A percentile compares a stretch with the other conserved stretches of the same genome.
Conservation (phyloP, 179 eudicot genomes). For the Monotropa hypopitys region DNA sequence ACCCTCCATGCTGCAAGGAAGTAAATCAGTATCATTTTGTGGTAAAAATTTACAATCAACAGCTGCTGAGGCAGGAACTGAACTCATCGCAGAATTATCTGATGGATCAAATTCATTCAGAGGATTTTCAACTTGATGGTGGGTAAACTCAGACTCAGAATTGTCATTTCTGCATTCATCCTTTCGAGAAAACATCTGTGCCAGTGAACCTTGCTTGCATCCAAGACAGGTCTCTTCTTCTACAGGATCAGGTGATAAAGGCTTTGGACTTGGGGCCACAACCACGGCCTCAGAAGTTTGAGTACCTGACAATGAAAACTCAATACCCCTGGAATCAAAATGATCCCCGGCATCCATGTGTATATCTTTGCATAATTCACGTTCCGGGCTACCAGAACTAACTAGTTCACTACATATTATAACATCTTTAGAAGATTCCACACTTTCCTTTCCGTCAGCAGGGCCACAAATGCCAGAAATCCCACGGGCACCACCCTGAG, state of each 20-base stretch:
- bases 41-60: constrained; percentile 17
- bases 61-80: constrained; percentile 14
- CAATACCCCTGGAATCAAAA: constrained; percentile 11
- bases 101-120: constrained; percentile 11
- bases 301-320: constrained; percentile 6
- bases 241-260: constrained; percentile 2
- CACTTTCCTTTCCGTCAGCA: constrained; percentile 13
- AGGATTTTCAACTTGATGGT: constrained; percentile 1
- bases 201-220: constrained; percentile 8
- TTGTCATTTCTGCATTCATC: constrained; percentile 13
- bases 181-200: not conserved
- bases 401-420: constrained; percentile 12
- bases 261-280: constrained; percentile 18
- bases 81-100: constrained; percentile 10
- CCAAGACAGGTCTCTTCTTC: constrained; percentile 6
- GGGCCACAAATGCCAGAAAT: constrained; percentile 14
- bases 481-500: constrained; percentile 16
- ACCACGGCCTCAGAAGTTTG: constrained; percentile 13
- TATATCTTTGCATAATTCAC: constrained; percentile 12
- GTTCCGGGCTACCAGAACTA: constrained; percentile 11
- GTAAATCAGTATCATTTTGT: constrained; percentile 9
- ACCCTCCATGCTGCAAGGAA: constrained; percentile 12
- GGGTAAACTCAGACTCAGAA: constrained; percentile 2
- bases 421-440: constrained; percentile 13
- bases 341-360: constrained; percentile 12